phyloP scores from a whole-genome alignment of 306 rosid species.

The Sicyos baderoa region DNA sequence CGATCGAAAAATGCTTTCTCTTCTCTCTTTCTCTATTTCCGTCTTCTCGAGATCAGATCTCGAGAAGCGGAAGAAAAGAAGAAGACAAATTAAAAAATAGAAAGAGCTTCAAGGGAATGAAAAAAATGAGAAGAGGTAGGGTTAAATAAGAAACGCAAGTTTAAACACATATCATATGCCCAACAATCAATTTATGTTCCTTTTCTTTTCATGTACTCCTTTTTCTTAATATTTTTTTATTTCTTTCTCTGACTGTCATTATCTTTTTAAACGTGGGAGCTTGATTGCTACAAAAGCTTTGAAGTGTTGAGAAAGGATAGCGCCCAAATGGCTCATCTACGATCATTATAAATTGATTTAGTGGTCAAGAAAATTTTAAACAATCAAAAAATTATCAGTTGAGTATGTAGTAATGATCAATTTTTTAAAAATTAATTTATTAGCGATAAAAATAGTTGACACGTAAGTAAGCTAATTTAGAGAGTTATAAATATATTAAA shows the following conservation, averaged over 20 bases:
- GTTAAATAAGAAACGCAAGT: slow-evolving; percentile 58
- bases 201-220: neutral
- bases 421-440: no score
- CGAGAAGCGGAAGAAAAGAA: slow-evolving; percentile 31
- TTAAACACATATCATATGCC: neutral
- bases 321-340: slow-evolving; percentile 40
- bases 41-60: slow-evolving; percentile 13
- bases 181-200: slow-evolving; percentile 23
- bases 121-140: slow-evolving; percentile 35
- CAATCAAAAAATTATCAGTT: no score
- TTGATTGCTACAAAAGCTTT: slow-evolving; percentile 78
- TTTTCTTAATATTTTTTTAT: slow-evolving; percentile 12
- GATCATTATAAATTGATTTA: no score
- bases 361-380: no score
- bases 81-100: neutral
- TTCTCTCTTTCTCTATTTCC: no score
- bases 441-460: no score
- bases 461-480: no score
- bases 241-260: neutral
- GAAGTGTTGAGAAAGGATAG: slow-evolving; percentile 45
- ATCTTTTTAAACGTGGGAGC: slow-evolving; percentile 44
- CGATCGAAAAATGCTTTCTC: no score
- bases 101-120: slow-evolving; percentile 32
- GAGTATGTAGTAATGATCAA: no score
- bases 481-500: no score